Base-by-base conservation (phyloP, 306 rosid genomes). In the Pueraria montana region DNA sequence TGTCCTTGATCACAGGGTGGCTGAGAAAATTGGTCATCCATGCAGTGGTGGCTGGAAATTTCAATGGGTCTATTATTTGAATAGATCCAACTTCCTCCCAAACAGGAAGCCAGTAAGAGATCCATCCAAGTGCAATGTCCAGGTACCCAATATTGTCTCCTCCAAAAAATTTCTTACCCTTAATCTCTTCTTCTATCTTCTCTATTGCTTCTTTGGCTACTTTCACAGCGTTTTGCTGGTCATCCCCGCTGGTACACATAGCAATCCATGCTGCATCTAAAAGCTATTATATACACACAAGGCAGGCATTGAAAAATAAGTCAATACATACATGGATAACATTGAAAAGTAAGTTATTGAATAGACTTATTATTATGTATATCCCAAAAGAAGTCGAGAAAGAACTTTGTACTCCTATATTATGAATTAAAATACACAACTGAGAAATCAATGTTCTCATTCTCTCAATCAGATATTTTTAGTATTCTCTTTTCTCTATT, bases 41-140 rank as follows among this genome's bases (percentile, higher is more conserved):
- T 45, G 82, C 84, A 71, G 10, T 40, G n/a, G 18, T 83, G 32
- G 62, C 80, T 34, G 92, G 45, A 68, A 38, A 90, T 79, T 76
- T 85, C 40, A 23, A 5, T 0, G 92, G 89, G 61, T 87, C 94
- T 17, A 87, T 9, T 34, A 90, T 24, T 24, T 78, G 67, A 73
- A 30, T 72, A 2, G 80, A 74, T 7, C 88, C 91, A 70, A 87
- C 86, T 83, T 90, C 89, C 72, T 90, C 89, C 40, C 46, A 87
- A 76, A 88, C 14, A 11, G 91, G 94, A 56, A 88, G 78, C 88
- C 86, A 83, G 65, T 84, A 72, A 27, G 88, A 70, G 36, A 88
- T 88, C 94, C 94, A 90, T 38, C 91, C 94, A 79, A 88, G 45
- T 64, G 89, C 89, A 59, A 90, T 30, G 11, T 88, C 91, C 79